Percentiles rank a stretch among this genome's conserved stretches.
Conservation (phyloP, 163 green algal species). For the Botryococcus braunii region DNA sequence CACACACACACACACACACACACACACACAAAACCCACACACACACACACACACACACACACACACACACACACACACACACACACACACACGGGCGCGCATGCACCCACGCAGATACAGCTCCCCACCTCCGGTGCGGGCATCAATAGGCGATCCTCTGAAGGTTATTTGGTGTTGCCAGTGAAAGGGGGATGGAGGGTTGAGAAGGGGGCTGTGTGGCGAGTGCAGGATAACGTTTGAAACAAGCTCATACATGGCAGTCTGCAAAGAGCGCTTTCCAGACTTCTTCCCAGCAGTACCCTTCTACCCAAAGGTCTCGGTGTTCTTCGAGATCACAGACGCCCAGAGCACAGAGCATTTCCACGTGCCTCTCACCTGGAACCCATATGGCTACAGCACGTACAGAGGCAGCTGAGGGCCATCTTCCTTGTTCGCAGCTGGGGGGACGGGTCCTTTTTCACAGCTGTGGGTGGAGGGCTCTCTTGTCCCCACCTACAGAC, state of each 20-base stretch:
- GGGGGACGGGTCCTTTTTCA: too few relatives aligned
- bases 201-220: background rate
- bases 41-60: too few relatives aligned
- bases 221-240: constrained; percentile 76
- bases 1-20: too few relatives aligned
- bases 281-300: constrained; percentile 42
- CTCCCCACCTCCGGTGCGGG: too few relatives aligned
- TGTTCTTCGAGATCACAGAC: constrained; percentile 56
- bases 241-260: constrained; percentile 56
- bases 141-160: constrained; percentile 5
- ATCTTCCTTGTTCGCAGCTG: too few relatives aligned
- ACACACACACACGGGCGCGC: too few relatives aligned
- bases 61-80: too few relatives aligned
- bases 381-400: background rate
- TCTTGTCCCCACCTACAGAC: too few relatives aligned
- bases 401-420: background rate
- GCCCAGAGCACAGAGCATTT: constrained; percentile 70
- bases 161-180: constrained; percentile 4
- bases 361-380: constrained; percentile 79
- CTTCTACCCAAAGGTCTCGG: constrained; percentile 76
- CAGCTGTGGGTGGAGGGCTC: too few relatives aligned
- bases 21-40: too few relatives aligned
- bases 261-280: constrained; percentile 42
- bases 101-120: too few relatives aligned
- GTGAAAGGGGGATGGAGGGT: constrained; percentile 1